phyloP scores from a whole-genome alignment of 208 protist species.

The Trypanosoma avium region DNA sequence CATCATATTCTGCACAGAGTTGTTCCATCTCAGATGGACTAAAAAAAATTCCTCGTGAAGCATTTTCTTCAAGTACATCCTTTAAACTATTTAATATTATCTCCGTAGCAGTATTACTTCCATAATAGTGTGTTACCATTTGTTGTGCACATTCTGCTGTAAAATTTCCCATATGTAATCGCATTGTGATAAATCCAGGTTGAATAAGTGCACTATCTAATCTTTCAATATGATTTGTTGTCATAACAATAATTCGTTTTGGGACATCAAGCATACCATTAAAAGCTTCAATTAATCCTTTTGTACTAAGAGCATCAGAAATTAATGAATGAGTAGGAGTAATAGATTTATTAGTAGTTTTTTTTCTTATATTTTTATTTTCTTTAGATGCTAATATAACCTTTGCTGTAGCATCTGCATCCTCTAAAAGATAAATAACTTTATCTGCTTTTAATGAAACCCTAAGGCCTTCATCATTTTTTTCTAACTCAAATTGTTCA shows the following conservation, averaged over 20 bases:
- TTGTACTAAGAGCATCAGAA: conserved; percentile 73
- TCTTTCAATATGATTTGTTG: conserved; percentile 93
- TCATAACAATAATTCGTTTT: conserved; percentile 92
- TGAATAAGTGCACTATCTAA: conserved; percentile 83
- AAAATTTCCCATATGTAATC: conserved; percentile 87
- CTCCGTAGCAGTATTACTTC: conserved; percentile 11
- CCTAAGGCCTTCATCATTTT: conserved; percentile 16
- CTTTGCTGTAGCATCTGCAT: conserved; percentile 76
- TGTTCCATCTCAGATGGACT: conserved; percentile 89
- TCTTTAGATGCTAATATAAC: conserved; percentile 43
- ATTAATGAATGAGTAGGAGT: neutral
- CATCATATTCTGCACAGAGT: conserved; percentile 82
- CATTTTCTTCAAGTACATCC: conserved; percentile 12
- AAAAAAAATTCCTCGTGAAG: conserved; percentile 29
- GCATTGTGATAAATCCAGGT: conserved; percentile 90
- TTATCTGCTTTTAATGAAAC: conserved; percentile 49
- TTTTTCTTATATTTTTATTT: conserved; percentile 1
- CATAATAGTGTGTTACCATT: conserved; percentile 86
- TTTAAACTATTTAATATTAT: conserved; percentile 16
- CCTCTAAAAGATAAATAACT: conserved; percentile 87
- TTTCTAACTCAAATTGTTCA: conserved; percentile 47
- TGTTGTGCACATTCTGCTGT: conserved; percentile 54
- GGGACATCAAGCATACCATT: conserved; percentile 91
- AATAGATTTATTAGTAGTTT: conserved; percentile 12
- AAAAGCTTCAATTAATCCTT: conserved; percentile 92